phyloP scores from a whole-genome alignment of 176 grass and related monocot genomes.

The Aechmea fasciata region DNA sequence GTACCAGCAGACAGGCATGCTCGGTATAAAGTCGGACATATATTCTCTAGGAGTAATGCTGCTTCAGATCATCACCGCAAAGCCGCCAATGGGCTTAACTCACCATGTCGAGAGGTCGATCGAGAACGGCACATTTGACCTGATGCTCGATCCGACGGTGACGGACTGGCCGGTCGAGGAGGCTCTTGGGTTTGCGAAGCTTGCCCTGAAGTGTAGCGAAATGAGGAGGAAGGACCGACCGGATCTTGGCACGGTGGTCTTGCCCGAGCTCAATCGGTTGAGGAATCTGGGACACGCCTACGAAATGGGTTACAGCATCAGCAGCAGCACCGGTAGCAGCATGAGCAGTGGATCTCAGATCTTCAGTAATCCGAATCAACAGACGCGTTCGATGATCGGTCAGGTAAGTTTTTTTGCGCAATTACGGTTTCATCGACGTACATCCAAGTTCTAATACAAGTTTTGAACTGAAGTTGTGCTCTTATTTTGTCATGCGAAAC shows the following conservation, averaged over 20 bases:
- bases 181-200: conserved; percentile 47
- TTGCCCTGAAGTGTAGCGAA: conserved; percentile 77
- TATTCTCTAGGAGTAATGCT: conserved; percentile 91
- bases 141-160: conserved; percentile 64
- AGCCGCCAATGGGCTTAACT: conserved; percentile 72
- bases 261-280: conserved; percentile 83
- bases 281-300: conserved; percentile 75
- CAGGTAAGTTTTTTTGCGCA: neutral
- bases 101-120: conserved; percentile 82
- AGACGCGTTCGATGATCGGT: neutral
- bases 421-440: neutral
- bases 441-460: neutral
- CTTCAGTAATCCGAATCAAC: neutral
- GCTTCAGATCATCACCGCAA: conserved; percentile 71
- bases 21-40: conserved; percentile 82
- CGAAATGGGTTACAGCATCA: conserved; percentile 7
- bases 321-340: neutral
- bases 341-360: conserved; percentile 2
- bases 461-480: neutral
- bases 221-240: conserved; percentile 65
- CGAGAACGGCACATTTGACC: conserved; percentile 47
- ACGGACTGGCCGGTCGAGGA: conserved; percentile 86
- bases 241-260: conserved; percentile 65
- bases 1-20: conserved; percentile 95
- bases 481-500: neutral